phyloP scores from a whole-genome alignment of 2,329 filamentous ascomycete species.

The Fusarium devonianum region DNA sequence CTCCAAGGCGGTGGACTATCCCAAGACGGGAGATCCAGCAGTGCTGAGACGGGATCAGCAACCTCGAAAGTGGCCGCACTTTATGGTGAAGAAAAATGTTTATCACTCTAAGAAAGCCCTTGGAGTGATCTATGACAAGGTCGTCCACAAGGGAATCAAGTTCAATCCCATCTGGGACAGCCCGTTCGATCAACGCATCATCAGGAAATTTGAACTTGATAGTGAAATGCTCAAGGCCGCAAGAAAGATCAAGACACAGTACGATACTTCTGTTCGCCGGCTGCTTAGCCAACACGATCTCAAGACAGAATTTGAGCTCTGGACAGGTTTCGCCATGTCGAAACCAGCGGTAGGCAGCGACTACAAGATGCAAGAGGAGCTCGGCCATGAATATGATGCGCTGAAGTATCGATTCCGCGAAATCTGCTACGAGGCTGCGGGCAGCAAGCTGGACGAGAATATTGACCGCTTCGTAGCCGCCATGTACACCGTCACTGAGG shows the following conservation, averaged over 20 bases:
- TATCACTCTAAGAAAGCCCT: constrained; percentile 78
- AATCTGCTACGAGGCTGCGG: constrained; percentile 70
- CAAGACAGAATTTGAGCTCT: constrained; percentile 88
- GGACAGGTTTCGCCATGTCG: constrained; percentile 82
- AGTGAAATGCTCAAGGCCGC: constrained; percentile 65
- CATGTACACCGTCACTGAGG: constrained; percentile 84
- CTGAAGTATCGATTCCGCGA: constrained; percentile 75
- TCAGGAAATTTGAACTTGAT: constrained; percentile 66
- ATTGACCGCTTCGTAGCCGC: constrained; percentile 80
- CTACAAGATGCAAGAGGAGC: constrained; percentile 87
- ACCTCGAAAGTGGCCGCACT: constrained; percentile 80
- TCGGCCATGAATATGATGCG: constrained; percentile 70
- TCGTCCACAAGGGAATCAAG: constrained; percentile 61
- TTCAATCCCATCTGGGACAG: constrained; percentile 77
- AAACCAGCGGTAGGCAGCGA: constrained; percentile 76
- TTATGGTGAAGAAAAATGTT: constrained; percentile 74
- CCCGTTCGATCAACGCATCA: constrained; percentile 78
- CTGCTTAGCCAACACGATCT: constrained; percentile 88
- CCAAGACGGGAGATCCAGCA: constrained; percentile 85
- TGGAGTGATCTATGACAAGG: constrained; percentile 82
- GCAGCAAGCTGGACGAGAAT: constrained; percentile 61
- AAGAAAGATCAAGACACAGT: constrained; percentile 73
- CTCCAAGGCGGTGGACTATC: constrained; percentile 91
- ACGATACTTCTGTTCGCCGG: constrained; percentile 78
- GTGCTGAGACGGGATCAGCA: constrained; percentile 67